Percentiles rank a stretch among this genome's conserved stretches.
These are phyloP conservation scores for Actinomucor elegans DNA, from an alignment of 371 early-diverging fungal species.

Conservation along the genomic window DNA sequence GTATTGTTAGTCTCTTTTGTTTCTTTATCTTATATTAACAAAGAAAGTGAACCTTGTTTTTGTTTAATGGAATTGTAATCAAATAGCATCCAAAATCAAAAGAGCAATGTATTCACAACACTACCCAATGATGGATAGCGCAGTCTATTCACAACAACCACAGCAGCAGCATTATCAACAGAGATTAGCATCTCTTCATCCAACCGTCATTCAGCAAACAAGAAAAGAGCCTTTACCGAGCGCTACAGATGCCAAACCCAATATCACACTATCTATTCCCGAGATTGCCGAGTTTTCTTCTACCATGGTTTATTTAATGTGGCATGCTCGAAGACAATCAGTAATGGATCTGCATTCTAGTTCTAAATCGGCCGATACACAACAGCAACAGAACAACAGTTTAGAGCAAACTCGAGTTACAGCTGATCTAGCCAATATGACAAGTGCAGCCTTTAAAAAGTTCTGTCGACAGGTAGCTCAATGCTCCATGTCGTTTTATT, in stretches of 20 bases:
- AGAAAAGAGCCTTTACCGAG: slow-evolving; percentile 29
- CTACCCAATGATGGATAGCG: slow-evolving; percentile 3
- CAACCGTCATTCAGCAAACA: not conserved
- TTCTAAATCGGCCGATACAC: slow-evolving; percentile 12
- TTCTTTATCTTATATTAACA: no score
- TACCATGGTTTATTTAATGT: slow-evolving; percentile 61
- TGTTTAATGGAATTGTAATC: no score
- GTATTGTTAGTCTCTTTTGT: no score
- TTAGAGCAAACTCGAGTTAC: slow-evolving; percentile 23
- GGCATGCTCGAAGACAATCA: slow-evolving; percentile 53
- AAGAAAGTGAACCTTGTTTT: no score
- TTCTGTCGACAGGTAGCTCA: slow-evolving; percentile 52
- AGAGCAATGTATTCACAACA: slow-evolving; percentile 14
- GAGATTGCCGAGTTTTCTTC: slow-evolving; percentile 63
- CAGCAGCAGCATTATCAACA: slow-evolving; percentile 4
- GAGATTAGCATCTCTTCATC: not conserved
- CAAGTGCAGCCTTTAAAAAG: slow-evolving; percentile 53
- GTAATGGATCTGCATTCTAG: slow-evolving; percentile 33
- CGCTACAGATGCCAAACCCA: slow-evolving; percentile 28
- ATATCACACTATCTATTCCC: slow-evolving; percentile 23
- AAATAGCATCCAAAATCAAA: no score
- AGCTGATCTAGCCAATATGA: slow-evolving; percentile 36
- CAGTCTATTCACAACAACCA: slow-evolving; percentile 1
- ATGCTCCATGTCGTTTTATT: no score
- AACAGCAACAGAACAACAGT: not conserved